Evolutionary conservation across 805 yeast genomes (phyloP).

Genomic region (Candida nitratophila): DNA sequence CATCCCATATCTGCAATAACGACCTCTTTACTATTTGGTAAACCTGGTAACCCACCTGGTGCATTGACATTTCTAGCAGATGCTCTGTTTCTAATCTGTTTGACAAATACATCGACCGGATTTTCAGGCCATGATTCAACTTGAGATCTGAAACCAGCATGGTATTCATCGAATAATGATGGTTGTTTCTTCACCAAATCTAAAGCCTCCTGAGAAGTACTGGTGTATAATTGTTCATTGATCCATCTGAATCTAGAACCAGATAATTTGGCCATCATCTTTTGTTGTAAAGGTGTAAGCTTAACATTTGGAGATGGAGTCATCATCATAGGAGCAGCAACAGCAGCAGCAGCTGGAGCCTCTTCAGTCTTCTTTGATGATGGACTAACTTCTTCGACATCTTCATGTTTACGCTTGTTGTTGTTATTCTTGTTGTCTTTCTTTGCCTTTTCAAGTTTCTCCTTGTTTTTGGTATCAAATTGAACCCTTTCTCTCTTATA

Average conservation of each 20-base stretch:
- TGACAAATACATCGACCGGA: constrained; percentile 88
- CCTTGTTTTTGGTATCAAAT: constrained; percentile 10
- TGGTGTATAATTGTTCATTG: constrained; percentile 93
- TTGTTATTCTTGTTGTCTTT: constrained; percentile 6
- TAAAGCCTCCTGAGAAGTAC: constrained; percentile 70
- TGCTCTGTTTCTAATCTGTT: constrained; percentile 54
- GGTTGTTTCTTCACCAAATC: constrained; percentile 75
- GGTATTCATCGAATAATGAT: constrained; percentile 85
- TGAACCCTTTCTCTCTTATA: constrained; percentile 1
- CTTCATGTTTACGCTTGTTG: constrained; percentile 4
- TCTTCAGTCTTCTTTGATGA: neutral
- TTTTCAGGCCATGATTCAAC: constrained; percentile 98
- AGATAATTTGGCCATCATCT: constrained; percentile 89
- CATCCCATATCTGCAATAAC: constrained; percentile 98
- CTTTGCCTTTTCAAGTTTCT: constrained; percentile 9
- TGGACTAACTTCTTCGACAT: constrained; percentile 1
- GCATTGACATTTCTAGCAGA: constrained; percentile 67
- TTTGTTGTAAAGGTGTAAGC: constrained; percentile 83
- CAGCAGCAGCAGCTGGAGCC: neutral
- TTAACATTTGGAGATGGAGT: constrained; percentile 18
- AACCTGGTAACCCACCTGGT: constrained; percentile 92
- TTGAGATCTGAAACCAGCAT: constrained; percentile 90
- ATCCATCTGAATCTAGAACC: constrained; percentile 98
- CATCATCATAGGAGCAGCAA: neutral
- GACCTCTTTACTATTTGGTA: constrained; percentile 46